Percentiles rank a stretch among this genome's conserved stretches.
Conservation (phyloP, 306 rosid genomes). For the Prinsepia uniflora region DNA sequence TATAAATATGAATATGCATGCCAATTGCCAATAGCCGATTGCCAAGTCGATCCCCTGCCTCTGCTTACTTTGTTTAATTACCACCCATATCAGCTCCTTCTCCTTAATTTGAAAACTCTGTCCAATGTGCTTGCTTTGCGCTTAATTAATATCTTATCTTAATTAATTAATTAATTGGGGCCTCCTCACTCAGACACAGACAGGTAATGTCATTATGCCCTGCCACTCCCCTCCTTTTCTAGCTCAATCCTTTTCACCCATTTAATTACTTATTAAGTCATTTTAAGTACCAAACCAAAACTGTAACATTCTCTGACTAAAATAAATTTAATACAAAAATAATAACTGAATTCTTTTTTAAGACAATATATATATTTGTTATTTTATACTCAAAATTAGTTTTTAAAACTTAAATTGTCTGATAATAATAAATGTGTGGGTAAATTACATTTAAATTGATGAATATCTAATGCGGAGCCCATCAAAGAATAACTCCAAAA, state of each 20-base stretch:
- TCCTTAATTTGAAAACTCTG: slow-evolving; percentile 19
- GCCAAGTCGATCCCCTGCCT: slow-evolving; percentile 24
- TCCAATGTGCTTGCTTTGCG: background rate
- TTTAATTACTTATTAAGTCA: background rate
- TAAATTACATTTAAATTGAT: too few species aligned
- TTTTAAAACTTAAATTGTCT: too few species aligned
- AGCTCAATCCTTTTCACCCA: slow-evolving; percentile 20
- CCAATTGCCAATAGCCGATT: slow-evolving; percentile 20
- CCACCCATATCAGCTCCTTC: slow-evolving; percentile 34
- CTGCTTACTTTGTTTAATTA: slow-evolving; percentile 50
- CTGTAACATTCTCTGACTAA: background rate
- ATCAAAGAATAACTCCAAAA: too few species aligned
- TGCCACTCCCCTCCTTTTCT: slow-evolving; percentile 53
- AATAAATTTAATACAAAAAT: background rate
- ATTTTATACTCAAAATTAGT: too few species aligned
- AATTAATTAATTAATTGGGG: background rate
- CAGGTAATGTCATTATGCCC: slow-evolving; percentile 74
- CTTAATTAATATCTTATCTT: background rate
- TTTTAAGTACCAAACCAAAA: slow-evolving; percentile 3
- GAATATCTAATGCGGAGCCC: too few species aligned
- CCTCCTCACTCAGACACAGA: slow-evolving; percentile 22
- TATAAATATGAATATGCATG: slow-evolving; percentile 62
- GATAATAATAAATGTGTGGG: too few species aligned
- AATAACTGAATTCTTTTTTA: too few species aligned
- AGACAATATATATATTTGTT: too few species aligned